Conservation (phyloP, 805 yeast species). For the Debaryomyces hansenii region DNA sequence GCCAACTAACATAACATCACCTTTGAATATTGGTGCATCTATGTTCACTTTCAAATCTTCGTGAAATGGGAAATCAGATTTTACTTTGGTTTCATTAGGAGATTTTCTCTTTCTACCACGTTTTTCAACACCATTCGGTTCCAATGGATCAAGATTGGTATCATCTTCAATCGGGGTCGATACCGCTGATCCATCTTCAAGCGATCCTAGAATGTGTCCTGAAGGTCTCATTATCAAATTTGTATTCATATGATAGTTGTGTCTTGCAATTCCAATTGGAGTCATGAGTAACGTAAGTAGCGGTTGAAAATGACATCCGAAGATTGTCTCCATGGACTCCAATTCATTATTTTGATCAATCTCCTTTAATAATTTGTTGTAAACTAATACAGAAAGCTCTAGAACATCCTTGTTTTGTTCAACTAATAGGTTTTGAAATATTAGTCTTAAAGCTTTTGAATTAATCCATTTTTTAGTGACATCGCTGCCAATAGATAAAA, state of each 20-base stretch:
- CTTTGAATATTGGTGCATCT: slow-evolving; percentile 88
- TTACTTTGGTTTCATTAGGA: slow-evolving; percentile 12
- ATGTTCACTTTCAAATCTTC: slow-evolving; percentile 74
- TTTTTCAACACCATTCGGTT: slow-evolving; percentile 21
- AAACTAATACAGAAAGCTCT: slow-evolving; percentile 61
- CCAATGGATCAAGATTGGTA: slow-evolving; percentile 6
- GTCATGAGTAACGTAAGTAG: slow-evolving; percentile 74
- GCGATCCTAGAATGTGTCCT: slow-evolving; percentile 45
- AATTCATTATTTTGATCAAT: slow-evolving; percentile 28
- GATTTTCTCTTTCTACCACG: slow-evolving; percentile 52
- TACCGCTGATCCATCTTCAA: slow-evolving; percentile 3
- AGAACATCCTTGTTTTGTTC: slow-evolving; percentile 84
- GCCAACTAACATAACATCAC: slow-evolving; percentile 88
- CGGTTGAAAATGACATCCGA: slow-evolving; percentile 58
- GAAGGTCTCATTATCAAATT: slow-evolving; percentile 78
- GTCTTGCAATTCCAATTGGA: slow-evolving; percentile 92
- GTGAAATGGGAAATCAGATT: slow-evolving; percentile 45
- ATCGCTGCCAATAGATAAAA: slow-evolving; percentile 58
- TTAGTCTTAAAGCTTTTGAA: slow-evolving; percentile 66
- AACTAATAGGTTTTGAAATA: slow-evolving; percentile 83
- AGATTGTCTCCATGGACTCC: slow-evolving; percentile 50
- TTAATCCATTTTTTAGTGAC: slow-evolving; percentile 70
- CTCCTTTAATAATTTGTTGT: slow-evolving; percentile 53
- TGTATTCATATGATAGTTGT: slow-evolving; percentile 80
- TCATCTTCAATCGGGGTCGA: slow-evolving; percentile 7